Evolutionary conservation across 2,329 filamentous ascomycete genomes (phyloP).

Genomic region (Colletotrichum sojae): DNA sequence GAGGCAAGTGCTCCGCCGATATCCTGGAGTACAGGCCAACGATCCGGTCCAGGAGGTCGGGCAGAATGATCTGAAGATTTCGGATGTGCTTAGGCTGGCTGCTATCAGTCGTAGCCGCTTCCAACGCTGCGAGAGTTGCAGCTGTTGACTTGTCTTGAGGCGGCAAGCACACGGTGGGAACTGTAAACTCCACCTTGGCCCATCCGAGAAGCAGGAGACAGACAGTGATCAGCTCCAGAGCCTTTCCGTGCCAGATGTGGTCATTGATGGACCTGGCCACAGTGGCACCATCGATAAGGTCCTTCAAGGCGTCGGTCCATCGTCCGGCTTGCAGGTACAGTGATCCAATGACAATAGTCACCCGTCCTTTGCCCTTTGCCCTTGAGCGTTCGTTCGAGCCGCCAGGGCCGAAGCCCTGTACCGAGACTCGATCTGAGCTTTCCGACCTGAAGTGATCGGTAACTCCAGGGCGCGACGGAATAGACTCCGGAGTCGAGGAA

Average conservation of each 20-base stretch:
- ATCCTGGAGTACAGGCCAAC: constrained; percentile 80
- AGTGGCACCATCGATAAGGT: constrained; percentile 84
- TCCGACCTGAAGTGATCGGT: constrained; percentile 63
- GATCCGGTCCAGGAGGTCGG: constrained; percentile 83
- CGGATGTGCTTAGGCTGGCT: constrained; percentile 68
- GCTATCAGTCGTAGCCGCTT: constrained; percentile 52
- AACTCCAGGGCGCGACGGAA: constrained; percentile 53
- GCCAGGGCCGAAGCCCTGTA: constrained; percentile 79
- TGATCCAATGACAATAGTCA: constrained; percentile 84
- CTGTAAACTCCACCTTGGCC: constrained; percentile 85
- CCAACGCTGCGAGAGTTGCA: constrained; percentile 41
- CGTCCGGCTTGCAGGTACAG: constrained; percentile 91
- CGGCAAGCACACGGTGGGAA: constrained; percentile 71
- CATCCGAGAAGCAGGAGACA: constrained; percentile 88
- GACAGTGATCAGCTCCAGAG: constrained; percentile 87
- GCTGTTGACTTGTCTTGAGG: constrained; percentile 62
- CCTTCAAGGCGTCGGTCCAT: constrained; percentile 89
- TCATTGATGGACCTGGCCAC: constrained; percentile 86
- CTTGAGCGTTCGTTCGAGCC: constrained; percentile 83
- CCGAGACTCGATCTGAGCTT: constrained; percentile 71
- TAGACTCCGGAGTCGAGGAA: constrained; percentile 59
- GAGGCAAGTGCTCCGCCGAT: constrained; percentile 78
- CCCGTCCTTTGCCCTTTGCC: constrained; percentile 84
- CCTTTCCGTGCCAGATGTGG: constrained; percentile 98
- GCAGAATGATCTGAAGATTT: constrained; percentile 72